These are phyloP conservation scores for Boletus vermiculosoides DNA, from an alignment of 768 basidiomycete genomes.

Conservation along the genomic window DNA sequence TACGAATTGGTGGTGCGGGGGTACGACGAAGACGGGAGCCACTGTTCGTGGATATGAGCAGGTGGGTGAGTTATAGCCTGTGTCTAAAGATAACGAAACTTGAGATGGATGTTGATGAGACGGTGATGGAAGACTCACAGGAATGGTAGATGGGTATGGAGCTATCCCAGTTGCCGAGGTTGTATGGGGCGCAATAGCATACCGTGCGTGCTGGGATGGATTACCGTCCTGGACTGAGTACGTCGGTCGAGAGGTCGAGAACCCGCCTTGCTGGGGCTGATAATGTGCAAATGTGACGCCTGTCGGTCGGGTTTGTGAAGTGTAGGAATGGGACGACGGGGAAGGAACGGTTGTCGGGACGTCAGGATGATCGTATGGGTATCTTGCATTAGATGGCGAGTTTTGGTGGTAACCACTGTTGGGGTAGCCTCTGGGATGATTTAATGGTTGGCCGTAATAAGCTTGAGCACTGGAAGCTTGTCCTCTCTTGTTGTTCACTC, in stretches of 20 bases:
- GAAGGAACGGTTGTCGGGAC: conserved; percentile 14
- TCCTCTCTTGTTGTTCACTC: conserved; percentile 6
- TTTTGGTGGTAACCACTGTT: conserved; percentile 17
- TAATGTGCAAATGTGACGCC: conserved; percentile 38
- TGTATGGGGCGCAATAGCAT: conserved; percentile 18
- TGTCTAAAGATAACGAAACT: conserved; percentile 1
- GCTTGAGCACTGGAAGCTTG: conserved; percentile 13
- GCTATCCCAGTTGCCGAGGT: conserved; percentile 11
- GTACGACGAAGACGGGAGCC: conserved; percentile 25
- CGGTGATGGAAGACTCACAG: conserved; percentile 15
- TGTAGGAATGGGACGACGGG: conserved; percentile 15
- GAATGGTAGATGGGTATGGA: conserved; percentile 27
- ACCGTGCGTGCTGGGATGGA: conserved; percentile 18
- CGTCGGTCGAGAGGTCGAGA: conserved; percentile 34
- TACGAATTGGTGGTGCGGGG: conserved; percentile 23
- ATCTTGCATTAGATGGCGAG: conserved; percentile 18
- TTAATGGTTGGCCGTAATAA: conserved; percentile 13
- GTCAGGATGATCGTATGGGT: conserved; percentile 25
- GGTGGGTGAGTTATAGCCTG: conserved; percentile 16
- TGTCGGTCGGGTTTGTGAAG: conserved; percentile 21
- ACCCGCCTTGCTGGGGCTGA: conserved; percentile 38
- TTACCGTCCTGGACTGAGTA: conserved; percentile 23
- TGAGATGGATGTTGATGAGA: not conserved
- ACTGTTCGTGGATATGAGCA: conserved; percentile 23
- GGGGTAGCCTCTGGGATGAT: conserved; percentile 19